These are phyloP conservation scores for Lichenothelia convexa DNA, from an alignment of 495 filamentous ascomycete species.

Conservation along the genomic window DNA sequence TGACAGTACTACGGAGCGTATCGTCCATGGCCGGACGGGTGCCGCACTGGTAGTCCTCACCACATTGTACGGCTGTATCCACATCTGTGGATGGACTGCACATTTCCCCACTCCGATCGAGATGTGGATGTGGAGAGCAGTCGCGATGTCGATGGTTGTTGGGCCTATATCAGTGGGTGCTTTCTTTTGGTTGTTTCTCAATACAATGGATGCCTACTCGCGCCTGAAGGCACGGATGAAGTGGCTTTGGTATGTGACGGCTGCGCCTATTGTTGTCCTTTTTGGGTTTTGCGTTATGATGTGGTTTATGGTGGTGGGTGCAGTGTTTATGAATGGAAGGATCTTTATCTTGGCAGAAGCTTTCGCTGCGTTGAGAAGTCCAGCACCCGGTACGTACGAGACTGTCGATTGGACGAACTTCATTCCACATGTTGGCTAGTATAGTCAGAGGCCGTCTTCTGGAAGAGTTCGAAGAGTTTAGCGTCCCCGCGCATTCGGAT, in stretches of 20 bases:
- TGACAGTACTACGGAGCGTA: too few relatives aligned
- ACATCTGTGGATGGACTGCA: background rate
- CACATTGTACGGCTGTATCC: background rate
- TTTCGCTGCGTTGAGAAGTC: conserved; percentile 8
- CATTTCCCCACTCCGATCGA: background rate
- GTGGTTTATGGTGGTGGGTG: background rate
- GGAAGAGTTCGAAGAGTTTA: too few relatives aligned
- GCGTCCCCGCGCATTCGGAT: too few relatives aligned
- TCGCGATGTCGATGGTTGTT: background rate
- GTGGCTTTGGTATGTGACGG: background rate
- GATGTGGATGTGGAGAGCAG: background rate
- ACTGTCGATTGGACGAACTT: conserved; percentile 8
- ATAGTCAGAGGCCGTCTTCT: background rate
- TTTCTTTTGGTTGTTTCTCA: background rate
- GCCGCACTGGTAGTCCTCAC: background rate
- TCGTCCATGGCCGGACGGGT: background rate
- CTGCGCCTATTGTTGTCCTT: background rate
- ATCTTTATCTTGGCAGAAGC: conserved; percentile 8
- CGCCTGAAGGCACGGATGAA: background rate
- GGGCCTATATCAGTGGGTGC: background rate
- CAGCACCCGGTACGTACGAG: conserved; percentile 2
- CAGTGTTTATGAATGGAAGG: background rate
- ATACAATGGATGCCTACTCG: background rate
- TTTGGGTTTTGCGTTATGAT: background rate
- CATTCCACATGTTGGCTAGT: conserved; percentile 8